Base-by-base conservation (phyloP, 208 protist genomes). In the Acanthamoeba divionensis region DNA sequence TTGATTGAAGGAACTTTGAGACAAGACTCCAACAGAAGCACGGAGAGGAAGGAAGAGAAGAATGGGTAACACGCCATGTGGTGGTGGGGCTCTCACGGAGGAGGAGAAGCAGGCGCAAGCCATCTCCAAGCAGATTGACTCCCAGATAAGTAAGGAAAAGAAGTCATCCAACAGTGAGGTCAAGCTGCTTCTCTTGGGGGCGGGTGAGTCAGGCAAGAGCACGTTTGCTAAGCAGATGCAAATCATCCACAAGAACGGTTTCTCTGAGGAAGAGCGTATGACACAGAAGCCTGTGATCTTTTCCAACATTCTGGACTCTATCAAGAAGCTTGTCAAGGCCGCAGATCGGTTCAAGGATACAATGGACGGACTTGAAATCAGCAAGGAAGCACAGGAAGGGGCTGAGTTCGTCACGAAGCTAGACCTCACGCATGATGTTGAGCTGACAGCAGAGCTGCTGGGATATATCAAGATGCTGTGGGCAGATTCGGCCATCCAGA, bases 191-290 rank as follows among this genome's bases (percentile, higher is more conserved):
- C 57, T 91, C 8, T 63, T 91, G 2, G 89, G 92, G 12, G 80
- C 93, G 44, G 93, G 93, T 38, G 93, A 95, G 85, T 95, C 92
- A 33, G 94, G 94, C 29, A 95, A 94, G 90, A 83, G 63, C 18
- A 95, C 94, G 18, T 93, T 95, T 31, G 90, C 91, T 75, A 95
- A 95, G 71, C 94, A 95, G 90, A 95, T 95, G 94, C 91, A 94
- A 26, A 95, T 95, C 47, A 95, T 95, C 60, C 93, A 73, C 67
- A 91, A 52, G 0, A 33, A 90, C 26, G 89, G 82, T 0, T 91
- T 66, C 54, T 65, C 21, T 1, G 52, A 91, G 18, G 66, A 73
- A 24, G 86, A 90, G n/a, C 63, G 41, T 0, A 6, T 47, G 0
- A 47, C 44, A 8, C 38, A 71, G 1, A 88, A 85, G 26, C 31